Evolutionary conservation across 169 alveolate genomes (phyloP).

Genomic region (Plasmodium fragile): DNA sequence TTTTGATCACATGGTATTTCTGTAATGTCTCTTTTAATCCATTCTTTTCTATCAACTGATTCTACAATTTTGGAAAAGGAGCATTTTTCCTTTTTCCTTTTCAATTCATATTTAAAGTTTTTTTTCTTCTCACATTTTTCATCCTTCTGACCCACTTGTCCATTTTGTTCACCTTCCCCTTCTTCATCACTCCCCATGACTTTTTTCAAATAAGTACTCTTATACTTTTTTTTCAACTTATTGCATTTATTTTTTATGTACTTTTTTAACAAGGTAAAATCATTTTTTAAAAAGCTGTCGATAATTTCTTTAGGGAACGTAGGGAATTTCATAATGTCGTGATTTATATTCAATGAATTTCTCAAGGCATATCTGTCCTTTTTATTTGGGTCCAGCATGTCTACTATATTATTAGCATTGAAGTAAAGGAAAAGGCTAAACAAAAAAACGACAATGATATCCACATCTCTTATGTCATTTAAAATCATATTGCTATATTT

Average conservation of each 20-base stretch:
- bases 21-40: constrained; percentile 47
- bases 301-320: constrained; percentile 73
- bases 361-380: constrained; percentile 35
- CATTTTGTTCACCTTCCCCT: neutral
- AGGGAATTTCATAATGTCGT: constrained; percentile 71
- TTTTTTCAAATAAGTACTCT: constrained; percentile 24
- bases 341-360: constrained; percentile 60
- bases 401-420: constrained; percentile 74
- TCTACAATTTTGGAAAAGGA: constrained; percentile 65
- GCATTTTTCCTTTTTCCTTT: constrained; percentile 58
- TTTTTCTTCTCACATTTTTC: constrained; percentile 19
- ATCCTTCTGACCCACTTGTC: neutral
- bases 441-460: constrained; percentile 48
- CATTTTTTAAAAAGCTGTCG: constrained; percentile 71
- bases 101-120: constrained; percentile 60
- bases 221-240: constrained; percentile 61
- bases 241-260: constrained; percentile 73
- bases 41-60: constrained; percentile 39
- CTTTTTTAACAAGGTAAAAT: constrained; percentile 63
- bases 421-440: constrained; percentile 71
- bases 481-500: constrained; percentile 65
- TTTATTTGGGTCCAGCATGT: constrained; percentile 62
- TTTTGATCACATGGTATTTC: constrained; percentile 50
- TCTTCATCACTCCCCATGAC: neutral
- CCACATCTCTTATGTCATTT: constrained; percentile 67